A percentile compares a stretch with the other conserved stretches of the same genome.
These are phyloP conservation scores for Schizochytrium sp. DNA, from an alignment of 108 stramenopile species.

Conservation along the genomic window DNA sequence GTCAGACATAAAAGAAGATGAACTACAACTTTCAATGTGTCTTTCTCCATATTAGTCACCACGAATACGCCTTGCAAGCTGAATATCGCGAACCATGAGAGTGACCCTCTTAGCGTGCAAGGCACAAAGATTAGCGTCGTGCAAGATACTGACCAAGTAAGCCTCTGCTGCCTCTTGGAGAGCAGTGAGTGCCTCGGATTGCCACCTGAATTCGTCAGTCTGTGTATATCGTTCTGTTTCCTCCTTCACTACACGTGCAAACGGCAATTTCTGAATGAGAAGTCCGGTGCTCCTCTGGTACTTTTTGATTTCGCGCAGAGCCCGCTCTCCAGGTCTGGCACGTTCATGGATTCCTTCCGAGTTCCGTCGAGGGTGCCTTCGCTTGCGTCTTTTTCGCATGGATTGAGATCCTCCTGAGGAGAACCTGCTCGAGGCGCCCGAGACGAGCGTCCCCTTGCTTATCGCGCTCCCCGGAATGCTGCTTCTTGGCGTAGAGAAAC, in stretches of 20 bases:
- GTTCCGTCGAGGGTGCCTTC: constrained; percentile 1
- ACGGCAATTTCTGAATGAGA: constrained; percentile 92
- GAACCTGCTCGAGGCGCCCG: too few relatives aligned
- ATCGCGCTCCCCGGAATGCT: too few relatives aligned
- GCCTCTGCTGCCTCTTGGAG: constrained; percentile 94
- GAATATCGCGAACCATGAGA: constrained; percentile 97
- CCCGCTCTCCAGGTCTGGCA: constrained; percentile 85
- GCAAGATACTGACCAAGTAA: constrained; percentile 83
- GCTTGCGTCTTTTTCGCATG: background rate
- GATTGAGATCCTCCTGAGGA: background rate
- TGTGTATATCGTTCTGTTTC: constrained; percentile 64
- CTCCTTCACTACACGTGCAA: constrained; percentile 82
- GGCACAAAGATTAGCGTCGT: constrained; percentile 87
- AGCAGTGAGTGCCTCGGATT: constrained; percentile 90
- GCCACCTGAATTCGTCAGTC: constrained; percentile 82
- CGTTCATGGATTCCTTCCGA: background rate
- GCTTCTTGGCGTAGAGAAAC: too few relatives aligned
- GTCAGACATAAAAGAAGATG: too few relatives aligned
- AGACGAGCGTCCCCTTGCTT: too few relatives aligned
- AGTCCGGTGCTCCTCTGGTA: constrained; percentile 91
- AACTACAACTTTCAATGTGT: too few relatives aligned
- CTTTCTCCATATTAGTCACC: constrained; percentile 66
- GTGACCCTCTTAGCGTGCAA: constrained; percentile 96
- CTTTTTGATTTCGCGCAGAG: constrained; percentile 89
- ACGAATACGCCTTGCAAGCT: constrained; percentile 89